Percentiles rank a stretch among this genome's conserved stretches.
These are phyloP conservation scores for Clonostachys chloroleuca DNA, from an alignment of 2,329 filamentous ascomycete species.

Conservation along the genomic window DNA sequence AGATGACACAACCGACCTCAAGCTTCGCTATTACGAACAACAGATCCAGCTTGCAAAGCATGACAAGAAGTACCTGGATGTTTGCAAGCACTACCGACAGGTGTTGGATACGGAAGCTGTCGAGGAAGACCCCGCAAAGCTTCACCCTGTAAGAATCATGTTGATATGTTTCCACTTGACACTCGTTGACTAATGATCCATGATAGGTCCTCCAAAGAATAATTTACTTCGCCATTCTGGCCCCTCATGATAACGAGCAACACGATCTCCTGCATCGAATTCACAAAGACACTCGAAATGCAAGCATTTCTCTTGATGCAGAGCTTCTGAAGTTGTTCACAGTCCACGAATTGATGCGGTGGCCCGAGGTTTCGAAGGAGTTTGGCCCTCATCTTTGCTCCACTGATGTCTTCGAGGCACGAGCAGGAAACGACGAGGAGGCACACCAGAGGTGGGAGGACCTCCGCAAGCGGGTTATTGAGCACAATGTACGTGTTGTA, in stretches of 20 bases:
- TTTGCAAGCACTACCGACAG: conserved; percentile 96
- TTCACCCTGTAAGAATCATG: conserved; percentile 67
- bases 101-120: conserved; percentile 95
- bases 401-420: conserved; percentile 84
- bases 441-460: conserved; percentile 87
- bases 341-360: conserved; percentile 94
- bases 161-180: conserved; percentile 4
- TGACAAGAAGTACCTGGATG: conserved; percentile 94
- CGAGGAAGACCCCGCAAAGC: conserved; percentile 80
- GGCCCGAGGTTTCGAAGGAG: conserved; percentile 85
- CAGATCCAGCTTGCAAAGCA: conserved; percentile 95
- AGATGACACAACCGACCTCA: conserved; percentile 93
- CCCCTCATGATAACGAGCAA: conserved; percentile 97
- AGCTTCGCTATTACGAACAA: conserved; percentile 94
- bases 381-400: conserved; percentile 84
- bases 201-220: conserved; percentile 81
- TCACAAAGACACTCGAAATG: conserved; percentile 76
- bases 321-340: conserved; percentile 93
- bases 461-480: conserved; percentile 94
- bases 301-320: conserved; percentile 73
- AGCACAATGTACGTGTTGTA: conserved; percentile 96
- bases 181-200: conserved; percentile 1
- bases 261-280: conserved; percentile 95
- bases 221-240: conserved; percentile 95
- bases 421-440: conserved; percentile 68